phyloP scores from a whole-genome alignment of 176 grass and related monocot genomes.

The Oryza punctata region DNA sequence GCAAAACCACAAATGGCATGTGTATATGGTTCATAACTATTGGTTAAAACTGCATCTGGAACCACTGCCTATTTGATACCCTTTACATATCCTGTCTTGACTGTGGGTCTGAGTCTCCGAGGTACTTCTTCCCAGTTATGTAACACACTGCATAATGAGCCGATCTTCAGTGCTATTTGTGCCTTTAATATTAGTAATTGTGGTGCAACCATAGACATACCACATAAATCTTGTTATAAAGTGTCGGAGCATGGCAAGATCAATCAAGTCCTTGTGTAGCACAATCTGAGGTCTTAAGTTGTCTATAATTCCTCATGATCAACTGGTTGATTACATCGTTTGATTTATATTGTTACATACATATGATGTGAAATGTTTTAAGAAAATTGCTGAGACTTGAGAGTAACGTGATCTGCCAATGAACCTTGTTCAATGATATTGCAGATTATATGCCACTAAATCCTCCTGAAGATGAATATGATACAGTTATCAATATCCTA shows the following conservation, averaged over 20 bases:
- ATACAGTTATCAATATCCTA: conserved; percentile 77
- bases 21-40: background rate
- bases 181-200: background rate
- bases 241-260: background rate
- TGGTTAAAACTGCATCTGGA: no score
- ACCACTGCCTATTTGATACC: no score
- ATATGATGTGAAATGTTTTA: conserved; percentile 12
- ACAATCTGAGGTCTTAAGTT: background rate
- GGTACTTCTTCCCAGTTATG: background rate
- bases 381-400: background rate
- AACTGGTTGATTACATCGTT: background rate
- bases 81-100: no score
- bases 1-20: conserved; percentile 2
- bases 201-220: background rate
- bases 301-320: background rate
- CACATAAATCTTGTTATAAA: background rate
- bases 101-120: background rate
- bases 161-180: background rate
- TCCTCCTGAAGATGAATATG: conserved; percentile 79
- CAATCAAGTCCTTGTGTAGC: background rate
- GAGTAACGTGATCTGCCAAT: background rate
- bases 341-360: background rate
- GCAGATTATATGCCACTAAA: conserved; percentile 80
- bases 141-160: background rate
- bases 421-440: conserved; percentile 11